Evolutionary conservation across 1,284 basidiomycete genomes (phyloP).

Genomic region (Anthracocystis setariae): DNA sequence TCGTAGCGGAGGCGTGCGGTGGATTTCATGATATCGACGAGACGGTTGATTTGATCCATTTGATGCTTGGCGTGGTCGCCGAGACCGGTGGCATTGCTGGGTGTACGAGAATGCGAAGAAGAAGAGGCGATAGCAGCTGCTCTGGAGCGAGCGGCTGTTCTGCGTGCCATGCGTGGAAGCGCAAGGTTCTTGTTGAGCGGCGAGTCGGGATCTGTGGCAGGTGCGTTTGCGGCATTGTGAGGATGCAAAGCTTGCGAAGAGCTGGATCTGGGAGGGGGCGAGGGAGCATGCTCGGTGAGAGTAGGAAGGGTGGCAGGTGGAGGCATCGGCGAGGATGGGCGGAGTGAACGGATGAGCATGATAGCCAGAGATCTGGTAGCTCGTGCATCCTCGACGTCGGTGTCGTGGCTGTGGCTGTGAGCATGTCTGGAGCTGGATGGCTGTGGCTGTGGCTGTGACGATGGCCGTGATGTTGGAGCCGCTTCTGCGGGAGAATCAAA

Average conservation of each 20-base stretch:
- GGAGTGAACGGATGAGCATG: slow-evolving; percentile 42
- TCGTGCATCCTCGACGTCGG: slow-evolving; percentile 39
- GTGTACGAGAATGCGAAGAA: slow-evolving; percentile 50
- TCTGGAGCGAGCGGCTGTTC: slow-evolving; percentile 39
- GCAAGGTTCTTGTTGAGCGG: slow-evolving; percentile 21
- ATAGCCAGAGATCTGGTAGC: slow-evolving; percentile 37
- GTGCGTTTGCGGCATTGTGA: neutral
- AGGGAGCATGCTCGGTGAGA: slow-evolving; percentile 16
- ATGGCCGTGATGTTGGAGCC: neutral
- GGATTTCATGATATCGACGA: slow-evolving; percentile 78
- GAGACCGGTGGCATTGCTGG: slow-evolving; percentile 51
- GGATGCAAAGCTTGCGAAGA: slow-evolving; percentile 8
- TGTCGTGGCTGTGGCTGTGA: slow-evolving; percentile 5
- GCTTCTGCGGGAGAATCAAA: slow-evolving; percentile 16
- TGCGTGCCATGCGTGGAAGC: slow-evolving; percentile 33
- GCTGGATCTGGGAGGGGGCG: slow-evolving; percentile 9
- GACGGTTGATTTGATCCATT: slow-evolving; percentile 71
- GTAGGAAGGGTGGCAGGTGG: slow-evolving; percentile 26
- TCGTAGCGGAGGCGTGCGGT: slow-evolving; percentile 82
- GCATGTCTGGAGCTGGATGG: neutral
- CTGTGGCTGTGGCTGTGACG: slow-evolving; percentile 2
- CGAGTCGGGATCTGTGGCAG: slow-evolving; percentile 22
- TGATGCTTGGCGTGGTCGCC: slow-evolving; percentile 47
- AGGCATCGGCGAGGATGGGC: slow-evolving; percentile 31
- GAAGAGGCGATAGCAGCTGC: slow-evolving; percentile 41